Evolutionary conservation across 169 alveolate species (phyloP).

Genomic region (Cryptosporidium baileyi): DNA sequence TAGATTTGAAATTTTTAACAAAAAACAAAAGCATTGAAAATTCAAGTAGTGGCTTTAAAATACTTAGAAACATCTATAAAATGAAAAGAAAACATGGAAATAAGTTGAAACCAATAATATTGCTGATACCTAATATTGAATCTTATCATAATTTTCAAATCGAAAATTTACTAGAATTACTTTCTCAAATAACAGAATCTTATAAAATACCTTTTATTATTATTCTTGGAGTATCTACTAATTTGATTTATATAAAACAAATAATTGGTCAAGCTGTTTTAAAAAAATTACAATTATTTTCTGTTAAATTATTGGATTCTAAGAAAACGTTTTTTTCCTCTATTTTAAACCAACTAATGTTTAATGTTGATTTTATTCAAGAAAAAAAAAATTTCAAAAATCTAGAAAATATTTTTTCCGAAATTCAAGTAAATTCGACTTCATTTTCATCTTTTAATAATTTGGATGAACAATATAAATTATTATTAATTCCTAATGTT

Average conservation of each 20-base stretch:
- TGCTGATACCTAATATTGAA: conserved; percentile 36
- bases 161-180: conserved; percentile 13
- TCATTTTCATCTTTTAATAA: too few relatives aligned
- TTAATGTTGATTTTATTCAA: not conserved
- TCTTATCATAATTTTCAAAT: conserved; percentile 5
- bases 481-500: not conserved
- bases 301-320: conserved; percentile 19
- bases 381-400: not conserved
- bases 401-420: not conserved
- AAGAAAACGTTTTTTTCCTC: conserved; percentile 12
- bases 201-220: conserved; percentile 24
- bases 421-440: too few relatives aligned
- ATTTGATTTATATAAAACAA: not conserved
- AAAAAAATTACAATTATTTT: not conserved
- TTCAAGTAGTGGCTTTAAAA: conserved; percentile 11
- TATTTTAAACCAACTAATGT: conserved; percentile 4
- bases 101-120: not conserved
- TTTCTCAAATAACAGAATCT: conserved; percentile 7
- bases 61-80: not conserved
- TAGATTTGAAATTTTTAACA: not conserved
- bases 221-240: conserved; percentile 24
- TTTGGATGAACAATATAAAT: not conserved
- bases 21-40: not conserved
- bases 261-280: conserved; percentile 2
- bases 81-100: not conserved